Percentiles rank a stretch among this genome's conserved stretches.
Evolutionary conservation across 2,329 filamentous ascomycete genomes (phyloP).

Genomic region (Neoarthrinium moseri): DNA sequence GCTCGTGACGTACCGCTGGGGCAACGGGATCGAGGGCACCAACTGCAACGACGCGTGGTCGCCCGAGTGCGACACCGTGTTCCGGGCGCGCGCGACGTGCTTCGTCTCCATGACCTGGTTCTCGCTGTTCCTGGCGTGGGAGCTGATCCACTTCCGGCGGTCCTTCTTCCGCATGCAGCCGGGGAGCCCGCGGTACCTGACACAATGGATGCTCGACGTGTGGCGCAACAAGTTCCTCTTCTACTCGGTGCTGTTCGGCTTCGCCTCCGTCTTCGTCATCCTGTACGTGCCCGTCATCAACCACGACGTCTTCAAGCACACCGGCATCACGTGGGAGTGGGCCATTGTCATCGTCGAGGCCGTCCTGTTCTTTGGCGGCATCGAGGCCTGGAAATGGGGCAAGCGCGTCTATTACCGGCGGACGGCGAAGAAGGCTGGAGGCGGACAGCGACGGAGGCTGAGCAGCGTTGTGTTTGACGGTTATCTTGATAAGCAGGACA

Average conservation of each 20-base stretch:
- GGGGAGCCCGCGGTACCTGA: slow-evolving; percentile 56
- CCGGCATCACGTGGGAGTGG: slow-evolving; percentile 63
- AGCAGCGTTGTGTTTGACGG: slow-evolving; percentile 38
- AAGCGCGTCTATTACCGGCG: slow-evolving; percentile 47
- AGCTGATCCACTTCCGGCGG: slow-evolving; percentile 70
- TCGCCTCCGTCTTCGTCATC: slow-evolving; percentile 48
- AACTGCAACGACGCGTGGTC: slow-evolving; percentile 61
- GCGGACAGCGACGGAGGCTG: slow-evolving; percentile 34
- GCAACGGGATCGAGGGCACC: slow-evolving; percentile 51
- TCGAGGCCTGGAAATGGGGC: slow-evolving; percentile 58
- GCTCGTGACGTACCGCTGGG: slow-evolving; percentile 62
- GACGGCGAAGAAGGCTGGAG: slow-evolving; percentile 18
- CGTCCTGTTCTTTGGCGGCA: slow-evolving; percentile 54
- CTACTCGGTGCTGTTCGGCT: slow-evolving; percentile 55
- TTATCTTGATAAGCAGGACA: slow-evolving; percentile 23
- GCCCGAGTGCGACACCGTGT: slow-evolving; percentile 59
- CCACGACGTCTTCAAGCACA: slow-evolving; percentile 58
- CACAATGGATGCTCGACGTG: slow-evolving; percentile 65
- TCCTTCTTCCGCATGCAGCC: slow-evolving; percentile 76
- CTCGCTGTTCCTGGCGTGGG: slow-evolving; percentile 75
- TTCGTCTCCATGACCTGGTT: slow-evolving; percentile 77
- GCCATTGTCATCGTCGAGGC: slow-evolving; percentile 55
- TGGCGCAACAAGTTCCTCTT: slow-evolving; percentile 74
- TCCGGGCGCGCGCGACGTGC: slow-evolving; percentile 70
- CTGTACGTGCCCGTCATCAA: slow-evolving; percentile 62